These are phyloP conservation scores for Thraustochytrium striatum DNA, from an alignment of 352 stramenopile genomes.

Conservation along the genomic window DNA sequence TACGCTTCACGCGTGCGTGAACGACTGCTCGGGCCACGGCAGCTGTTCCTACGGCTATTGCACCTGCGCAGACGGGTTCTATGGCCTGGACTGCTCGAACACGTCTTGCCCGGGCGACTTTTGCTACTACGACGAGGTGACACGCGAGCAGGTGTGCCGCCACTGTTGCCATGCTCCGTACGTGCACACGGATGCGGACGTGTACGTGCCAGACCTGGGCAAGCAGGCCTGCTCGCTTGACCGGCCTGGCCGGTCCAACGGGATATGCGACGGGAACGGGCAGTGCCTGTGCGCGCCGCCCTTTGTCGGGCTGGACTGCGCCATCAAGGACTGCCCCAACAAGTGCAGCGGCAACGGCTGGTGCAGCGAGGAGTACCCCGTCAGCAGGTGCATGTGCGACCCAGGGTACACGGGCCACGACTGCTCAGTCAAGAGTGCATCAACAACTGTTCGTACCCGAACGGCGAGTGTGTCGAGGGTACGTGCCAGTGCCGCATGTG, in stretches of 20 bases:
- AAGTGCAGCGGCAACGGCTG: conserved; percentile 88
- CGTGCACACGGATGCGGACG: conserved; percentile 68
- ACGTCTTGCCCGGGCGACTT: conserved; percentile 85
- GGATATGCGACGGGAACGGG: conserved; percentile 91
- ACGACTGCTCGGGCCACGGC: conserved; percentile 87
- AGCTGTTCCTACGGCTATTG: conserved; percentile 84
- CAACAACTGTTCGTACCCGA: conserved; percentile 94
- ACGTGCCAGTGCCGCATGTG: conserved; percentile 82
- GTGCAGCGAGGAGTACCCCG: conserved; percentile 91
- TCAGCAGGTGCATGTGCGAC: conserved; percentile 87
- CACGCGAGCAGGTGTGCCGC: conserved; percentile 70
- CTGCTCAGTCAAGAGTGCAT: conserved; percentile 81
- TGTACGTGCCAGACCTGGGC: conserved; percentile 78
- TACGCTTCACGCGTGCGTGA: conserved; percentile 76
- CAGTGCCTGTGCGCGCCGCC: conserved; percentile 86
- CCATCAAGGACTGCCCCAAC: conserved; percentile 82
- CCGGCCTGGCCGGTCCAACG: conserved; percentile 82
- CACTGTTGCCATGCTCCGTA: conserved; percentile 85
- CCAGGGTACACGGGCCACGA: conserved; percentile 87
- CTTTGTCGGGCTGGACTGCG: conserved; percentile 86
- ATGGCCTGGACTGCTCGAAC: conserved; percentile 92
- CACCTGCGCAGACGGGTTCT: conserved; percentile 86
- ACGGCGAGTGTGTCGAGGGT: conserved; percentile 83
- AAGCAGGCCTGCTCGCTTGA: conserved; percentile 76
- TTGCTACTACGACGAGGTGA: conserved; percentile 76